phyloP scores from a whole-genome alignment of 257 asterid species.

The Galeopsis tetrahit region DNA sequence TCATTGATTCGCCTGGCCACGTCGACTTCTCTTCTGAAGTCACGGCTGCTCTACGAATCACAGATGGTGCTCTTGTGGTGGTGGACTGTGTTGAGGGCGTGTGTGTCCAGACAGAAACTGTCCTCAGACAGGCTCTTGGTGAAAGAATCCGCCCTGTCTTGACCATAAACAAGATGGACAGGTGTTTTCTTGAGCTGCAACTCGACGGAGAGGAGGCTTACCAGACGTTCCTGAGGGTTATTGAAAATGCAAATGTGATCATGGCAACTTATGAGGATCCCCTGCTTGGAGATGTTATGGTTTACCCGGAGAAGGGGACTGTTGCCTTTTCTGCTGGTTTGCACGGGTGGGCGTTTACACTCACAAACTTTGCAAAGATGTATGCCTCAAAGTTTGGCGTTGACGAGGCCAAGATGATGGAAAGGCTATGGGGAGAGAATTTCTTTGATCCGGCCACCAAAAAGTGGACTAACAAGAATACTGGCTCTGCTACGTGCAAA shows the following conservation, averaged over 20 bases:
- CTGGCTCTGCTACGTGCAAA: slow-evolving; percentile 51
- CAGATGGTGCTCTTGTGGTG: slow-evolving; percentile 50
- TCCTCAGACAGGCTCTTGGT: slow-evolving; percentile 45
- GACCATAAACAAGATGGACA: slow-evolving; percentile 56
- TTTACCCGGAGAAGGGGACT: slow-evolving; percentile 52
- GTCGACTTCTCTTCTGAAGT: slow-evolving; percentile 55
- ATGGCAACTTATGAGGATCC: slow-evolving; percentile 59
- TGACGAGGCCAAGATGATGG: slow-evolving; percentile 55
- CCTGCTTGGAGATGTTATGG: slow-evolving; percentile 49
- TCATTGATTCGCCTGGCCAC: slow-evolving; percentile 47
- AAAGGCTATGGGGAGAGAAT: slow-evolving; percentile 65
- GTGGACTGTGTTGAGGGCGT: slow-evolving; percentile 49
- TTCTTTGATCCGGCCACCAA: slow-evolving; percentile 60
- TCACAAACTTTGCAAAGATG: slow-evolving; percentile 56
- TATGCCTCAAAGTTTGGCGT: slow-evolving; percentile 55
- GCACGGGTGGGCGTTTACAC: slow-evolving; percentile 49
- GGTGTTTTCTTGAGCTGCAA: slow-evolving; percentile 57
- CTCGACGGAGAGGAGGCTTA: slow-evolving; percentile 59
- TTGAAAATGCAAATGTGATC: slow-evolving; percentile 52
- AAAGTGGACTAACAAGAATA: slow-evolving; percentile 55
- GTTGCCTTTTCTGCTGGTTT: slow-evolving; percentile 52
- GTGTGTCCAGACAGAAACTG: slow-evolving; percentile 47
- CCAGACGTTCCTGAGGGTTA: slow-evolving; percentile 51
- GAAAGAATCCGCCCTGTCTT: slow-evolving; percentile 54
- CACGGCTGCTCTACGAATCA: slow-evolving; percentile 49